A percentile compares a stretch with the other conserved stretches of the same genome.
Evolutionary conservation across 768 basidiomycete genomes (phyloP).

Genomic region (Termitomyces sp.): DNA sequence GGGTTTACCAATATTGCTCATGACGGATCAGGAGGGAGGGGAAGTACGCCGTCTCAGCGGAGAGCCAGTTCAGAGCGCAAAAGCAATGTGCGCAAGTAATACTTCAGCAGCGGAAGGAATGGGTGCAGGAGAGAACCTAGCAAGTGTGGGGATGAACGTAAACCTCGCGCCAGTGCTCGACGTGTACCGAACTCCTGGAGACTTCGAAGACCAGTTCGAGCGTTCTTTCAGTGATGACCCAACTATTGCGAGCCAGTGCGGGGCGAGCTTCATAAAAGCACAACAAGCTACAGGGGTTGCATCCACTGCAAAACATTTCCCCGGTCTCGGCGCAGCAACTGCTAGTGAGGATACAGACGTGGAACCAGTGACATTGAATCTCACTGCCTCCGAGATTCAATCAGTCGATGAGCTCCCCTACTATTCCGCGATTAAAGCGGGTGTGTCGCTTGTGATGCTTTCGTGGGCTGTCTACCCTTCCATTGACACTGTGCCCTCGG

Average conservation of each 20-base stretch:
- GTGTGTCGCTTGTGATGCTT: slow-evolving; percentile 12
- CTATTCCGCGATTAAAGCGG: slow-evolving; percentile 7
- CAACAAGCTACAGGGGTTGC: slow-evolving; percentile 11
- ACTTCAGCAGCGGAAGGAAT: slow-evolving; percentile 6
- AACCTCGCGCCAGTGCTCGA: slow-evolving; percentile 14
- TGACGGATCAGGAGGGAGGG: slow-evolving; percentile 15
- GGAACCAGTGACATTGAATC: slow-evolving; percentile 8
- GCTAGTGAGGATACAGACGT: slow-evolving; percentile 5
- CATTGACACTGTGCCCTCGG: slow-evolving; percentile 9
- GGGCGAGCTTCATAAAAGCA: slow-evolving; percentile 6
- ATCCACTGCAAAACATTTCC: slow-evolving; percentile 12
- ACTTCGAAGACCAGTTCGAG: slow-evolving; percentile 10
- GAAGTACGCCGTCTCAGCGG: slow-evolving; percentile 10
- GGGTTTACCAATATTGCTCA: slow-evolving; percentile 10
- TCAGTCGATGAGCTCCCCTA: slow-evolving; percentile 12
- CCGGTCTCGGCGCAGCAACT: slow-evolving; percentile 12
- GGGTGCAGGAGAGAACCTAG: slow-evolving; percentile 8
- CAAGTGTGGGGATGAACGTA: slow-evolving; percentile 11
- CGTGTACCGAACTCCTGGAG: slow-evolving; percentile 11
- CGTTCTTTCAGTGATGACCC: slow-evolving; percentile 13
- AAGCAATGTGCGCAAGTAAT: slow-evolving; percentile 10
- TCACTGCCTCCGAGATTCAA: slow-evolving; percentile 4
- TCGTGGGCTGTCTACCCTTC: slow-evolving; percentile 12
- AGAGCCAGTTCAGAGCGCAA: slow-evolving; percentile 11
- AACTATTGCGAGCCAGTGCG: slow-evolving; percentile 4